These are phyloP conservation scores for Thelonectria discophora DNA, from an alignment of 2,329 filamentous ascomycete genomes.

Conservation along the genomic window DNA sequence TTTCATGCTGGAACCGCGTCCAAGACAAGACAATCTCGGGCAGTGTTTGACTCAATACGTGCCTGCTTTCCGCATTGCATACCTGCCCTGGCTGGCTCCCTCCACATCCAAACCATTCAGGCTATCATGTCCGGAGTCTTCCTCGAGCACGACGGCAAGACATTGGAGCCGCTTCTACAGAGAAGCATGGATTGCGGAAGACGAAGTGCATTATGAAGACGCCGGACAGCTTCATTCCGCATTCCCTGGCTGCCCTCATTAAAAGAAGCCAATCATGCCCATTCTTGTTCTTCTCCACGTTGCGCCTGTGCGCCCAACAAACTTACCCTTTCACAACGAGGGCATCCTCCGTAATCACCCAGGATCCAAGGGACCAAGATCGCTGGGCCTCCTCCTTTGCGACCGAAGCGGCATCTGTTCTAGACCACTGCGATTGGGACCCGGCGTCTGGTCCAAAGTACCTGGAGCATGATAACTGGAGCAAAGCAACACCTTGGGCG, in stretches of 20 bases:
- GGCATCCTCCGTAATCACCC: neutral
- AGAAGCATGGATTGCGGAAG: conserved; percentile 19
- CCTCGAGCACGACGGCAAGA: conserved; percentile 38
- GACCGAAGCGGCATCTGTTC: conserved; percentile 31
- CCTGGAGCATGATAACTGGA: conserved; percentile 31
- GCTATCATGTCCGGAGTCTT: neutral
- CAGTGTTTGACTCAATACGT: conserved; percentile 36
- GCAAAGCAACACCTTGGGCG: conserved; percentile 31
- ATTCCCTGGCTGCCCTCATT: conserved; percentile 16
- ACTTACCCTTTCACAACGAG: conserved; percentile 4
- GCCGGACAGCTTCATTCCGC: conserved; percentile 22
- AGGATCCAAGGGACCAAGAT: conserved; percentile 20
- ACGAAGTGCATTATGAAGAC: conserved; percentile 23
- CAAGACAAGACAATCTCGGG: conserved; percentile 41
- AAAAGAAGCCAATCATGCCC: conserved; percentile 11
- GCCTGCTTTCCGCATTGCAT: conserved; percentile 32
- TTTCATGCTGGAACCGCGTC: conserved; percentile 28
- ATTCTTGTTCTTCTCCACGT: conserved; percentile 9
- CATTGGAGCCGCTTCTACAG: conserved; percentile 39
- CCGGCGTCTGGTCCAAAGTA: conserved; percentile 27
- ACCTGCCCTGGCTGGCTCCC: conserved; percentile 24
- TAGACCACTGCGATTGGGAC: conserved; percentile 34
- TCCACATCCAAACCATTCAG: conserved; percentile 29
- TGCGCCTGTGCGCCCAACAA: conserved; percentile 1
- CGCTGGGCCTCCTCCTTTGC: conserved; percentile 22